Evolutionary conservation across 108 stramenopile species (phyloP).

Genomic region (Fistulifera pelliculosa): DNA sequence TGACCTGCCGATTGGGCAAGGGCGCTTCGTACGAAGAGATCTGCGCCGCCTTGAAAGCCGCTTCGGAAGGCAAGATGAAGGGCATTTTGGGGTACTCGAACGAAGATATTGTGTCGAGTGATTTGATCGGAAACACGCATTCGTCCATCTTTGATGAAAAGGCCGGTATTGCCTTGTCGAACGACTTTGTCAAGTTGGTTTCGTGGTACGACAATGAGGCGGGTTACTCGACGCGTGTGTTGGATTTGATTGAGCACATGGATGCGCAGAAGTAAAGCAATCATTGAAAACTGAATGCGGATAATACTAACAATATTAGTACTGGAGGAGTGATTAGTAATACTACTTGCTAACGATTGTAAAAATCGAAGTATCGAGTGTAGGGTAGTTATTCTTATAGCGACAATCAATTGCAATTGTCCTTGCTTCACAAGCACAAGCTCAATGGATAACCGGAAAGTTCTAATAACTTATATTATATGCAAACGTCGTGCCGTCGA

Average conservation of each 20-base stretch:
- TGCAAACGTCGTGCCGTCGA: too few relatives aligned
- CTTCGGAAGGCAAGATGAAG: conserved; percentile 92
- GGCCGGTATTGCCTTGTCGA: conserved; percentile 98
- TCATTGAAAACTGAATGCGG: too few relatives aligned
- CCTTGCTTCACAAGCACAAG: too few relatives aligned
- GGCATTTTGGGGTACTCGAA: conserved; percentile 99
- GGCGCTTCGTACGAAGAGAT: conserved; percentile 95
- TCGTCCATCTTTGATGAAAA: conserved; percentile 98
- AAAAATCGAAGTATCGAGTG: too few relatives aligned
- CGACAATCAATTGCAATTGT: too few relatives aligned
- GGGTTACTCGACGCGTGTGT: conserved; percentile 92
- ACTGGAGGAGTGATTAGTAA: too few relatives aligned
- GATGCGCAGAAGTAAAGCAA: conserved; percentile 47
- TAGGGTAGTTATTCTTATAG: too few relatives aligned
- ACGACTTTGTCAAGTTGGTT: conserved; percentile 94
- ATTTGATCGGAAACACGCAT: conserved; percentile 91
- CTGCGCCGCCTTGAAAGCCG: conserved; percentile 88
- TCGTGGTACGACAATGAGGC: conserved; percentile 97
- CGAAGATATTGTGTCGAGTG: conserved; percentile 93
- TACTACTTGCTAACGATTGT: too few relatives aligned
- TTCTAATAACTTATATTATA: too few relatives aligned
- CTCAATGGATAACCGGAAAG: too few relatives aligned
- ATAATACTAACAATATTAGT: too few relatives aligned
- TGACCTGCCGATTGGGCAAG: conserved; percentile 84
- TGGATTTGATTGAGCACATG: conserved; percentile 93